phyloP scores from a whole-genome alignment of 371 early-diverging fungal species.

The Umbelopsis sp. region DNA sequence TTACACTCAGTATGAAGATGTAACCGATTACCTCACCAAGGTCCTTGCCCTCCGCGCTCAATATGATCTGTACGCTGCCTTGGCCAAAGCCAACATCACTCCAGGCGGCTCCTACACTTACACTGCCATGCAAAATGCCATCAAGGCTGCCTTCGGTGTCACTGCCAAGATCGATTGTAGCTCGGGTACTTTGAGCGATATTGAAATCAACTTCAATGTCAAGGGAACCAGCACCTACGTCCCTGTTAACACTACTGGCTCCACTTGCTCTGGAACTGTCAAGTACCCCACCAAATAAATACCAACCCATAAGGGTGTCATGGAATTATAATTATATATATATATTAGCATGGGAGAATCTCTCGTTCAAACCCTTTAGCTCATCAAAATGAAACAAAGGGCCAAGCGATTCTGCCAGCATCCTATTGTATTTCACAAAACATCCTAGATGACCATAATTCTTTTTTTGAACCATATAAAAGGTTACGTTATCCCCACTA shows the following conservation, averaged over 20 bases:
- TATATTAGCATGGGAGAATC: too few species aligned
- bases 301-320: background rate
- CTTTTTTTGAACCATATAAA: too few species aligned
- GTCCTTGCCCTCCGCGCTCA: constrained; percentile 54
- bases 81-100: constrained; percentile 59
- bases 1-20: constrained; percentile 57
- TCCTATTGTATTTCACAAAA: too few species aligned
- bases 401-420: too few species aligned
- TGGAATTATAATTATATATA: too few species aligned
- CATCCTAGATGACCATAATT: too few species aligned
- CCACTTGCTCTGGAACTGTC: constrained; percentile 46
- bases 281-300: constrained; percentile 44
- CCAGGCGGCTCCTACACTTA: constrained; percentile 65
- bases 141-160: constrained; percentile 50
- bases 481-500: too few species aligned
- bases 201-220: constrained; percentile 38
- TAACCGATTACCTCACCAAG: constrained; percentile 58
- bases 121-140: constrained; percentile 53
- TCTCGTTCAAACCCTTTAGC: too few species aligned
- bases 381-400: too few species aligned
- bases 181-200: constrained; percentile 42
- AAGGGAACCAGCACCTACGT: constrained; percentile 32
- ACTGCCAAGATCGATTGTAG: constrained; percentile 48
- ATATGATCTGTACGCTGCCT: constrained; percentile 62
- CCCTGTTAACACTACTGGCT: constrained; percentile 29